Percentiles rank a stretch among this genome's conserved stretches.
These are phyloP conservation scores for Paramecium octaurelia DNA, from an alignment of 73 alveolate species.

Conservation along the genomic window DNA sequence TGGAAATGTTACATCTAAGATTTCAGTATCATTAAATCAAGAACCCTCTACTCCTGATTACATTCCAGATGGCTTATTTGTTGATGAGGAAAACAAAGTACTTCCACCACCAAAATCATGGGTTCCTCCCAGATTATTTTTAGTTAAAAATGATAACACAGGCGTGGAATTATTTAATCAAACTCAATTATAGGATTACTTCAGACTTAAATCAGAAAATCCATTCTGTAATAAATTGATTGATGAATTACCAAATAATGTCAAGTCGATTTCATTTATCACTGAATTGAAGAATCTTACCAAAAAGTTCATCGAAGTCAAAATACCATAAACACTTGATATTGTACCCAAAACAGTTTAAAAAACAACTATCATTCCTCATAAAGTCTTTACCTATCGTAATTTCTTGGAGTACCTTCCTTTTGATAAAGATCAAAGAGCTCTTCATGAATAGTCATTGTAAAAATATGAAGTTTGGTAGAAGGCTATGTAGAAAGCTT, in stretches of 20 bases:
- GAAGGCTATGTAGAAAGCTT: conserved; percentile 40
- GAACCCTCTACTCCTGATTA: conserved; percentile 78
- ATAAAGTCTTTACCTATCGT: conserved; percentile 51
- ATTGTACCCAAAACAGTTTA: conserved; percentile 69
- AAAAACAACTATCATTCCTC: conserved; percentile 32
- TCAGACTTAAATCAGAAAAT: conserved; percentile 64
- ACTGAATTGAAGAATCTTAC: conserved; percentile 43
- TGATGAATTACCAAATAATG: conserved; percentile 45
- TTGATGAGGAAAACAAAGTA: conserved; percentile 81
- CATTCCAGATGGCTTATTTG: conserved; percentile 74
- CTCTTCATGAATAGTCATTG: conserved; percentile 42
- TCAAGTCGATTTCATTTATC: conserved; percentile 42
- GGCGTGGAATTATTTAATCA: conserved; percentile 70
- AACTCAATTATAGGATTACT: conserved; percentile 69
- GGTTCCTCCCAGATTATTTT: conserved; percentile 74
- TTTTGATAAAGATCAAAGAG: conserved; percentile 55
- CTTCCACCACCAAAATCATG: conserved; percentile 81
- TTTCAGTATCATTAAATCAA: conserved; percentile 55
- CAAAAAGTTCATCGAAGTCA: background rate
- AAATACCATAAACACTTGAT: conserved; percentile 70
- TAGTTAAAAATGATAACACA: conserved; percentile 70
- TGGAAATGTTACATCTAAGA: conserved; percentile 56
- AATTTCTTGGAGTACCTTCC: conserved; percentile 55
- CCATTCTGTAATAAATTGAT: conserved; percentile 47
- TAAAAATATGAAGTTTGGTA: conserved; percentile 60